phyloP scores from a whole-genome alignment of 2,329 filamentous ascomycete species.

The Coniochaeta sp. region DNA sequence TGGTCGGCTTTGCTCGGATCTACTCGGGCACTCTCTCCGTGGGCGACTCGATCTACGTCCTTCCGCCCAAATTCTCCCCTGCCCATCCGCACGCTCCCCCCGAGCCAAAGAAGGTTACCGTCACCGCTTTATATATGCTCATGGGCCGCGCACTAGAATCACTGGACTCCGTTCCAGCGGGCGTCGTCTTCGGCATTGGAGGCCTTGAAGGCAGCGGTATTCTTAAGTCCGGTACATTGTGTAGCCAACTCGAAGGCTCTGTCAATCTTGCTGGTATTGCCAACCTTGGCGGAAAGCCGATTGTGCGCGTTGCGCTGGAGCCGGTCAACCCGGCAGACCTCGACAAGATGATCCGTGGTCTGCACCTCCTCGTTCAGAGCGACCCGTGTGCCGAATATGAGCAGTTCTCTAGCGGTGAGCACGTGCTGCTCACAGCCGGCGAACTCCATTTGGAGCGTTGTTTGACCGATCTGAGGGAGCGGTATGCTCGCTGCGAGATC shows the following conservation, averaged over 20 bases:
- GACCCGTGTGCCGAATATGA: constrained; percentile 96
- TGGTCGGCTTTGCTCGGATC: constrained; percentile 90
- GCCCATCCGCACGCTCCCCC: constrained; percentile 64
- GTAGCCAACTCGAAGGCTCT: constrained; percentile 76
- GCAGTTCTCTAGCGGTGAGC: constrained; percentile 85
- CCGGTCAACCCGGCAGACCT: constrained; percentile 84
- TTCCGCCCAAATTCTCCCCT: constrained; percentile 89
- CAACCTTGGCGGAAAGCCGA: constrained; percentile 71
- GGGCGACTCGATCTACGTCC: constrained; percentile 83
- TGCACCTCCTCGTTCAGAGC: constrained; percentile 83
- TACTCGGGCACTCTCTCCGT: constrained; percentile 88
- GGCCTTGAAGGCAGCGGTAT: constrained; percentile 80
- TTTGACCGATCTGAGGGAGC: constrained; percentile 83
- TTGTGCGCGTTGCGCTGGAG: constrained; percentile 93
- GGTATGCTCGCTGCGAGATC: constrained; percentile 90
- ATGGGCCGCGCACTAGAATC: constrained; percentile 89
- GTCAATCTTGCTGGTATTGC: constrained; percentile 85
- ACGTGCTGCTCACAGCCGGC: constrained; percentile 88
- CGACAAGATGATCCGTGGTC: constrained; percentile 87
- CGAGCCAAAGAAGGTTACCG: constrained; percentile 71
- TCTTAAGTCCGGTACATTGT: constrained; percentile 92
- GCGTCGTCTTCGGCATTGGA: constrained; percentile 90
- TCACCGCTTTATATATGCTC: constrained; percentile 85
- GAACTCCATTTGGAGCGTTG: constrained; percentile 93
- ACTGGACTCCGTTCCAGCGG: constrained; percentile 77